Base-by-base conservation (phyloP, 1,139 yeast genomes). In the Magnusiomyces suaveolens region DNA sequence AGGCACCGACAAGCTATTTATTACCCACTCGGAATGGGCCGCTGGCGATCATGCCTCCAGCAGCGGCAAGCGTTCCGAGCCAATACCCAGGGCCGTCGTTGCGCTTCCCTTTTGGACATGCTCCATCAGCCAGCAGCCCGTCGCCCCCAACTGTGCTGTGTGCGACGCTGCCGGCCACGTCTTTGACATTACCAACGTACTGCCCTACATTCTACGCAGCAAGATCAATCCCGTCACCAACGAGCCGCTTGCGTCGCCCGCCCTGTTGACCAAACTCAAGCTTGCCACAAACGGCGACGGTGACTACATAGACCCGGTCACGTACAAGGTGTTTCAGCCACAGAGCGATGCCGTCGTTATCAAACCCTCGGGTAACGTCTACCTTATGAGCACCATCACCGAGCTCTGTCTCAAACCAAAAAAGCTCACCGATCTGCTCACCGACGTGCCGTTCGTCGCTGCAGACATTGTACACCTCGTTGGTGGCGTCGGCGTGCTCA, bases 21-120 rank as follows among this genome's bases (percentile, higher is more conserved):
- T 70, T 20, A 70, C 73, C 2, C 72, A 68, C 46, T 66, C 72
- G 1, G 72, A 69, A 60, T 68, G 71, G 71, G 54, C 62, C 20
- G 58, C 60, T 1, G 65, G 66, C 6, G 68, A 65, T 48, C 60
- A 64, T 50, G 63, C 68, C 33, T 63, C 66, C 2, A 63, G 68
- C n/a, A 68, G 67, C 2, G 63, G 63, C n/a, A 59, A 63, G 23
- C 49, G 53, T 32, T 51, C 51, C 14, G 53, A 54, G 51, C 3
- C 52, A 18, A 52, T 50, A 8, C 55, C 48, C 8, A 38, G 54
- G 57, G 39, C 60, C 52, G 46, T 54, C 54, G 51, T 58, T 20
- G 62, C 59, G n/a, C 53, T 66, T 46, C 72, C 73, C 25, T 71
- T 70, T 56, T 68, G 69, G 64, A 63, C 69, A 21, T 71, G 74